Percentiles rank a stretch among this genome's conserved stretches.
Evolutionary conservation across 495 filamentous ascomycete genomes (phyloP).

Genomic region (Hypoxylon lienhwacheense): DNA sequence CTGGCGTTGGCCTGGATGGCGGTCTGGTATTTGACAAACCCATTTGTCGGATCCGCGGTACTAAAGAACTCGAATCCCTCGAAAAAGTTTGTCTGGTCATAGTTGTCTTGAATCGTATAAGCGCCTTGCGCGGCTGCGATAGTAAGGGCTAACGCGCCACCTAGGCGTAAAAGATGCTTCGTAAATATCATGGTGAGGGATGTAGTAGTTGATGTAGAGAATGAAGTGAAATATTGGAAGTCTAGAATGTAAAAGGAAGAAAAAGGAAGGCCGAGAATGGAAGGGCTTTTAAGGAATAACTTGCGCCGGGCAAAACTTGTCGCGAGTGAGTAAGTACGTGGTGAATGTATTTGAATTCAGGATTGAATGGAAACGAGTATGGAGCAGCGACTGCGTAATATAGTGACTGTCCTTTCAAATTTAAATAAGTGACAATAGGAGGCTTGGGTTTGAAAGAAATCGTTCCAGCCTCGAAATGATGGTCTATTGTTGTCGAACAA

Average conservation of each 20-base stretch:
- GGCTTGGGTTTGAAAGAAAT: constrained; percentile 12
- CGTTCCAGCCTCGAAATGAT: constrained; percentile 7
- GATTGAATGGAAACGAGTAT: too few species aligned
- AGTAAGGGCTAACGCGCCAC: constrained; percentile 30
- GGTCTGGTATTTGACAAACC: constrained; percentile 68
- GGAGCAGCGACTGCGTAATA: not conserved
- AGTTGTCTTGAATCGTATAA: constrained; percentile 51
- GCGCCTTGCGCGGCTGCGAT: constrained; percentile 34
- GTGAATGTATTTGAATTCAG: too few species aligned
- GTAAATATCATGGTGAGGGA: constrained; percentile 22
- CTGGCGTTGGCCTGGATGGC: constrained; percentile 55
- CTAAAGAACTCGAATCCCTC: constrained; percentile 57
- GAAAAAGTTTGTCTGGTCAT: constrained; percentile 59
- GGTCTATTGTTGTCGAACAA: constrained; percentile 13
- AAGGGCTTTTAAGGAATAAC: not conserved
- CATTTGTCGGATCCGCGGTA: constrained; percentile 64
- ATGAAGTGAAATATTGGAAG: not conserved
- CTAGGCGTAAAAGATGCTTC: constrained; percentile 18
- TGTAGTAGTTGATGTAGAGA: not conserved
- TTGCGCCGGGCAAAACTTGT: constrained; percentile 39
- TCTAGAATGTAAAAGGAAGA: not conserved
- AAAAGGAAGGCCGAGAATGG: constrained; percentile 1
- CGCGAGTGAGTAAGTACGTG: too few species aligned
- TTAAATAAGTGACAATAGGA: constrained; percentile 20
- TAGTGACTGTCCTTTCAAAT: constrained; percentile 12